These are phyloP conservation scores for Hemerocallis citrina DNA, from an alignment of 106 monocot genomes.

Conservation along the genomic window DNA sequence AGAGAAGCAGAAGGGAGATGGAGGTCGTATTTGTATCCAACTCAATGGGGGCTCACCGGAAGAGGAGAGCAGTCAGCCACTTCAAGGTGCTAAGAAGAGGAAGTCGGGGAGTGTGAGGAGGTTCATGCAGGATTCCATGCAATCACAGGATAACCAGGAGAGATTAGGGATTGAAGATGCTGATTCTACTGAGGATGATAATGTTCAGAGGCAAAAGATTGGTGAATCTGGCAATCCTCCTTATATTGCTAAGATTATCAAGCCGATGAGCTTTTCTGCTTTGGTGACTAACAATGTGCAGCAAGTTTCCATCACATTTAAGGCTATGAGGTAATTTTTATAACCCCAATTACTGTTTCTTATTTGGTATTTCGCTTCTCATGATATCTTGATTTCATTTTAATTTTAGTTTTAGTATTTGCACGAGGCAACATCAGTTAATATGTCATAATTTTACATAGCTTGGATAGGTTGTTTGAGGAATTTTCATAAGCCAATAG, in stretches of 20 bases:
- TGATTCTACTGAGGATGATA: conserved; percentile 30
- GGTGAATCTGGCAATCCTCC: conserved; percentile 15
- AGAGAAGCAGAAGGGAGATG: neutral
- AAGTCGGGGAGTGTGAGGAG: conserved; percentile 81
- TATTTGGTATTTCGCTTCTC: neutral
- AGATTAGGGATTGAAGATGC: conserved; percentile 29
- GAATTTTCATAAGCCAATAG: neutral
- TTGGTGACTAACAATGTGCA: conserved; percentile 44
- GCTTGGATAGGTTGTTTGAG: neutral
- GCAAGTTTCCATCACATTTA: conserved; percentile 54
- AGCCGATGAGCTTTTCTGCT: conserved; percentile 31
- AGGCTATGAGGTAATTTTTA: conserved; percentile 46
- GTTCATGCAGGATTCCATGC: conserved; percentile 34
- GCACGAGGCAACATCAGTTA: no score
- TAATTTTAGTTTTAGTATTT: neutral
- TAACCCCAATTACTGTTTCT: neutral
- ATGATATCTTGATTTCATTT: neutral
- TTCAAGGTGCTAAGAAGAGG: conserved; percentile 73
- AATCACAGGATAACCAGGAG: conserved; percentile 11
- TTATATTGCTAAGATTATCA: conserved; percentile 55
- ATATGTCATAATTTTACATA: no score
- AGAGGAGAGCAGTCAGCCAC: conserved; percentile 14
- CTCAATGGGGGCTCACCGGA: conserved; percentile 15
- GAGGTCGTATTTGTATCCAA: conserved; percentile 20
- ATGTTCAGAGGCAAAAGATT: conserved; percentile 21